A percentile compares a stretch with the other conserved stretches of the same genome.
Conservation (phyloP, 805 yeast genomes). For the Jamesozyma spencerorum region DNA sequence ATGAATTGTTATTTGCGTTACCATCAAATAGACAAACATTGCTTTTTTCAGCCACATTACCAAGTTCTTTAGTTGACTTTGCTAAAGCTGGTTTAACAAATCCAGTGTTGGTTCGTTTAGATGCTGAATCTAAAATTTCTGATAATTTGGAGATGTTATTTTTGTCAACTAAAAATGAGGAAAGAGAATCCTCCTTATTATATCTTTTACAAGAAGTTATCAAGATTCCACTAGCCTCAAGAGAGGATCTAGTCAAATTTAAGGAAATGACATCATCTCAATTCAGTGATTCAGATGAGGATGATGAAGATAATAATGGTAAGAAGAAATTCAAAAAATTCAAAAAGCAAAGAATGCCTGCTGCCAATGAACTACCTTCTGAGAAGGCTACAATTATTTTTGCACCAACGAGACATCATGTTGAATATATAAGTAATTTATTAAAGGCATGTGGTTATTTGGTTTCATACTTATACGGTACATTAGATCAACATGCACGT, state of each 20-base stretch:
- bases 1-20: constrained; percentile 74
- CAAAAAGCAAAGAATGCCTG: constrained; percentile 53
- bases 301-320: constrained; percentile 27
- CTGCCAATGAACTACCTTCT: constrained; percentile 78
- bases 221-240: constrained; percentile 70
- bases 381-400: constrained; percentile 82
- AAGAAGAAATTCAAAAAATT: constrained; percentile 33
- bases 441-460: constrained; percentile 75
- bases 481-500: constrained; percentile 92
- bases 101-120: constrained; percentile 87
- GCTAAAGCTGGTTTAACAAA: constrained; percentile 93
- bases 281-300: constrained; percentile 44
- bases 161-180: constrained; percentile 68
- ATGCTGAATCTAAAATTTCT: constrained; percentile 84
- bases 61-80: constrained; percentile 84
- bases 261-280: constrained; percentile 39
- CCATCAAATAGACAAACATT: constrained; percentile 81
- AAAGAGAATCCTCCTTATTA: constrained; percentile 80
- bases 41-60: constrained; percentile 90
- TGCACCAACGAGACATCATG: constrained; percentile 97
- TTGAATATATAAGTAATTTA: constrained; percentile 72
- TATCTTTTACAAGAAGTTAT: constrained; percentile 75
- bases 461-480: constrained; percentile 84
- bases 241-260: constrained; percentile 52
- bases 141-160: constrained; percentile 88